Conservation (phyloP, 2,329 filamentous ascomycete species). For the Aplosporella prunicola region DNA sequence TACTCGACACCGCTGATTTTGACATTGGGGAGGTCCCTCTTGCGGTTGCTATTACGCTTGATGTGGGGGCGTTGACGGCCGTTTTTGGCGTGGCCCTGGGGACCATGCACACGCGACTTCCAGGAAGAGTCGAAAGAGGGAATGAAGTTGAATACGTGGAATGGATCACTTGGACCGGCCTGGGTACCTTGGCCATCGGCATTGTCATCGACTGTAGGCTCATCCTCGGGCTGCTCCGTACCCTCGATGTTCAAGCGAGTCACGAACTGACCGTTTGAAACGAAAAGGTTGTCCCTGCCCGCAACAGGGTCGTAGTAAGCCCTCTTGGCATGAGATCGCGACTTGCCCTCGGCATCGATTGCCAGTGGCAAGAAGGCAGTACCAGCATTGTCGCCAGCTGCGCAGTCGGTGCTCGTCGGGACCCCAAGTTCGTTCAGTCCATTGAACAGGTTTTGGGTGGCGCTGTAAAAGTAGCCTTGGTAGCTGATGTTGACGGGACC, state of each 20-base stretch:
- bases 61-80: too few species aligned
- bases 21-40: conserved; percentile 3
- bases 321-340: conserved; percentile 20
- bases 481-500: conserved; percentile 19
- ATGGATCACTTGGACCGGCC: conserved; percentile 2
- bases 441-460: conserved; percentile 15
- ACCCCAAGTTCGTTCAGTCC: conserved; percentile 5
- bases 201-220: background rate
- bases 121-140: too few species aligned
- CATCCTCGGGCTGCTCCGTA: background rate
- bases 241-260: conserved; percentile 4
- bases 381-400: background rate
- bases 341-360: conserved; percentile 20
- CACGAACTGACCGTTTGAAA: conserved; percentile 1
- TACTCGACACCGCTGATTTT: conserved; percentile 8
- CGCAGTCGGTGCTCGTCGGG: background rate
- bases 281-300: conserved; percentile 17
- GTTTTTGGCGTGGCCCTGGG: too few species aligned
- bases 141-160: conserved; percentile 8
- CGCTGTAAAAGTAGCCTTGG: conserved; percentile 17
- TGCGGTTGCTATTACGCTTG: too few species aligned
- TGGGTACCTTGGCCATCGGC: conserved; percentile 1
- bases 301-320: conserved; percentile 23
- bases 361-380: conserved; percentile 14
- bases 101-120: too few species aligned